These are phyloP conservation scores for Suillus subluteus DNA, from an alignment of 768 basidiomycete genomes.

Conservation along the genomic window DNA sequence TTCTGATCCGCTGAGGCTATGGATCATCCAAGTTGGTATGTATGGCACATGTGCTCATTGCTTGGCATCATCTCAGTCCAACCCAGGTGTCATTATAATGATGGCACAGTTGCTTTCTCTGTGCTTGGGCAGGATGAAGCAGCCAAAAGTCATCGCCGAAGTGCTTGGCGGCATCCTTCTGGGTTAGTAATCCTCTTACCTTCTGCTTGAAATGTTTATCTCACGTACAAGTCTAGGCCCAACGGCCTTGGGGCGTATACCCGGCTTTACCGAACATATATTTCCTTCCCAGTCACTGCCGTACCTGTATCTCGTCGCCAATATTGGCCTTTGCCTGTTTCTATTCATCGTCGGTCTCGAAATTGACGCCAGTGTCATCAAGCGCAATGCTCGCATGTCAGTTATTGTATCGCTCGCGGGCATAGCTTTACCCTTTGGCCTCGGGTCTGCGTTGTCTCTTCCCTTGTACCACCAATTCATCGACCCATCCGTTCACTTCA, in stretches of 20 bases:
- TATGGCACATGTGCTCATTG: slow-evolving; percentile 12
- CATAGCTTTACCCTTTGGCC: slow-evolving; percentile 84
- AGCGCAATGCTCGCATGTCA: slow-evolving; percentile 72
- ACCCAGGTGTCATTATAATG: slow-evolving; percentile 72
- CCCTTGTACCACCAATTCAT: slow-evolving; percentile 72
- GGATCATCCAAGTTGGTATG: slow-evolving; percentile 77
- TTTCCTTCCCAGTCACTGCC: slow-evolving; percentile 76
- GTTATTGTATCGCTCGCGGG: slow-evolving; percentile 77
- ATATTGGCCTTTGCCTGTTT: slow-evolving; percentile 87
- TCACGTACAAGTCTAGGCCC: slow-evolving; percentile 30
- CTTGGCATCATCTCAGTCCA: slow-evolving; percentile 10
- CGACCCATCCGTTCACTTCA: slow-evolving; percentile 67
- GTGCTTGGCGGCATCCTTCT: slow-evolving; percentile 89
- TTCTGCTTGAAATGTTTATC: slow-evolving; percentile 27
- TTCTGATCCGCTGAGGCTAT: slow-evolving; percentile 71
- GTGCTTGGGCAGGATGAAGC: slow-evolving; percentile 67
- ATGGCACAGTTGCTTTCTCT: slow-evolving; percentile 78
- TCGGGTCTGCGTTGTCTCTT: slow-evolving; percentile 75
- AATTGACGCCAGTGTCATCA: slow-evolving; percentile 81
- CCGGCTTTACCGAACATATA: slow-evolving; percentile 83
- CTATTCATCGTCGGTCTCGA: slow-evolving; percentile 93
- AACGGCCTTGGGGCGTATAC: slow-evolving; percentile 78
- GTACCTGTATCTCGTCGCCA: slow-evolving; percentile 84
- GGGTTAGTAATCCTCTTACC: slow-evolving; percentile 42
- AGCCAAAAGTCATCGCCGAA: slow-evolving; percentile 94